Percentiles rank a stretch among this genome's conserved stretches.
Conservation (phyloP, 306 rosid species). For the Fagus crenata region DNA sequence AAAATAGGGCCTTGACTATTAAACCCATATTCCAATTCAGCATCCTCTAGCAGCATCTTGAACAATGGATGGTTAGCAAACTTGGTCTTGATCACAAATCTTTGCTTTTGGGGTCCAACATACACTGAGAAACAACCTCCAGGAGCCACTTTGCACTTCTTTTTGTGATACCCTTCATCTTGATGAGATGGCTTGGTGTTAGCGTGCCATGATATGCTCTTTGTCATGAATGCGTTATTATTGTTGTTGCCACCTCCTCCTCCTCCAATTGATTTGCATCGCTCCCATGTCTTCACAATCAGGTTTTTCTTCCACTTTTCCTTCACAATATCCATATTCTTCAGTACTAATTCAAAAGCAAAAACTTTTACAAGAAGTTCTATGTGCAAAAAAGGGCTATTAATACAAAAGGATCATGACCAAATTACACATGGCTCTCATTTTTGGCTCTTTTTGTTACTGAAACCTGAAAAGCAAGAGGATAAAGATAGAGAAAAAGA, state of each 20-base stretch:
- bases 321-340: conserved; percentile 36
- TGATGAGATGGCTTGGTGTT: background rate
- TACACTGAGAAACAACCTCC: conserved; percentile 56
- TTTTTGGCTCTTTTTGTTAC: too few relatives aligned
- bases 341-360: too few relatives aligned
- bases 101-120: conserved; percentile 56
- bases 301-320: conserved; percentile 37
- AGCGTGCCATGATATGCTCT: conserved; percentile 15
- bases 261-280: conserved; percentile 31
- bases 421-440: too few relatives aligned
- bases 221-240: background rate
- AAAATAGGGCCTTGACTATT: conserved; percentile 60
- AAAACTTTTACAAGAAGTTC: too few relatives aligned
- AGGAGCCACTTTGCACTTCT: conserved; percentile 30
- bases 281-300: conserved; percentile 40
- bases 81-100: conserved; percentile 52
- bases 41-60: conserved; percentile 56
- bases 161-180: background rate
- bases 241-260: too few relatives aligned
- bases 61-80: conserved; percentile 59
- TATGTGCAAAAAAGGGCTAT: too few relatives aligned
- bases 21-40: conserved; percentile 63
- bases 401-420: too few relatives aligned
- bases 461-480: too few relatives aligned
- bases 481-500: background rate